These are phyloP conservation scores for Amylocarpus encephaloides DNA, from an alignment of 2,329 filamentous ascomycete genomes.

Conservation along the genomic window DNA sequence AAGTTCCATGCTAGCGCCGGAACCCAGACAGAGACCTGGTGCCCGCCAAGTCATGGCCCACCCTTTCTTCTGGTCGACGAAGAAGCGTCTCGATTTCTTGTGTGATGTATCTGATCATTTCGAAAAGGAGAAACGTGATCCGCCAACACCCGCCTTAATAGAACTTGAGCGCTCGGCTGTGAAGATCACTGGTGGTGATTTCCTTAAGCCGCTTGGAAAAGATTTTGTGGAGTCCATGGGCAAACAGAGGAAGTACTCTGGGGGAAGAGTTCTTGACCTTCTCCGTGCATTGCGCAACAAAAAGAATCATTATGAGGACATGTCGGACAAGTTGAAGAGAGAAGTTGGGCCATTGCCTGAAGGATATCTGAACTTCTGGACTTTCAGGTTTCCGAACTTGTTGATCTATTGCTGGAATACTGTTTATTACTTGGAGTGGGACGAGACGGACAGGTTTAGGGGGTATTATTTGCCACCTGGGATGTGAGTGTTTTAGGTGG, in stretches of 20 bases:
- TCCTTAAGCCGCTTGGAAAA: constrained; percentile 67
- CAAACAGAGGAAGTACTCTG: constrained; percentile 93
- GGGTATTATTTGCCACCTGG: constrained; percentile 57
- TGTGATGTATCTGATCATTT: constrained; percentile 96
- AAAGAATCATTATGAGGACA: constrained; percentile 95
- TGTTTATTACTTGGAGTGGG: constrained; percentile 48
- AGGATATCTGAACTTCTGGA: constrained; percentile 65
- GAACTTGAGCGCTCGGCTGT: constrained; percentile 50
- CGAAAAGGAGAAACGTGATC: constrained; percentile 83
- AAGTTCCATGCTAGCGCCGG: constrained; percentile 61
- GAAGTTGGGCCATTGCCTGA: constrained; percentile 57
- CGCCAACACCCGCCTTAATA: constrained; percentile 61
- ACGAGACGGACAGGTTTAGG: constrained; percentile 51
- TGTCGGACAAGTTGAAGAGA: constrained; percentile 71
- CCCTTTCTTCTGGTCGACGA: constrained; percentile 92
- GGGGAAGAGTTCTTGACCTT: constrained; percentile 74
- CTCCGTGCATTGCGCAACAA: constrained; percentile 89
- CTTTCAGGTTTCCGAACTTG: constrained; percentile 57
- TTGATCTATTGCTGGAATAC: constrained; percentile 61
- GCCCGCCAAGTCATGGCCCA: constrained; percentile 80
- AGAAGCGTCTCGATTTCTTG: constrained; percentile 86
- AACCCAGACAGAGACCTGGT: constrained; percentile 56
- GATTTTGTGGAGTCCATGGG: constrained; percentile 85
- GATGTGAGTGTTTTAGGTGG: neutral
- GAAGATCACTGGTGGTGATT: constrained; percentile 61